phyloP scores from a whole-genome alignment of 2,329 filamentous ascomycete species.

The Hypoxylon sp. region DNA sequence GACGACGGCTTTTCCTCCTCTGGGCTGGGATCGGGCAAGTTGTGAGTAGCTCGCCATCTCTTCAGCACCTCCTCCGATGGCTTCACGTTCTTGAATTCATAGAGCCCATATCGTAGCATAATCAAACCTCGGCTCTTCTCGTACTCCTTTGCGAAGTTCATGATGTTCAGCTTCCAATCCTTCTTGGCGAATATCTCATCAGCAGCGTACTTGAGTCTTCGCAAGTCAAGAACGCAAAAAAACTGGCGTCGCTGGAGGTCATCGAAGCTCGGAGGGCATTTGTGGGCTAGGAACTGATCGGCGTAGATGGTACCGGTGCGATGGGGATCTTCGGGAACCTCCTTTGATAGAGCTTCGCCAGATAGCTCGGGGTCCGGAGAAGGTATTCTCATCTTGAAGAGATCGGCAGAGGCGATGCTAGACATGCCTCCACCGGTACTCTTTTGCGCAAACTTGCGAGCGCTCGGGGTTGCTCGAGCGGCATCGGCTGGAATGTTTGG shows the following conservation, averaged over 20 bases:
- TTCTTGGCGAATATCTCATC: slow-evolving; percentile 68
- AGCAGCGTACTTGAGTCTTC: slow-evolving; percentile 67
- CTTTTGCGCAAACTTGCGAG: slow-evolving; percentile 47
- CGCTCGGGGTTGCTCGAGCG: slow-evolving; percentile 33
- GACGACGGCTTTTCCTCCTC: slow-evolving; percentile 48
- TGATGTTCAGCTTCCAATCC: slow-evolving; percentile 68
- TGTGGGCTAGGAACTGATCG: slow-evolving; percentile 64
- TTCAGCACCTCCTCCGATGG: slow-evolving; percentile 64
- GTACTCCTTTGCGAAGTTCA: slow-evolving; percentile 70
- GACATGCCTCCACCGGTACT: slow-evolving; percentile 59
- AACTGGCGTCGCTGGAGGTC: slow-evolving; percentile 68
- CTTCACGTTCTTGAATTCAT: slow-evolving; percentile 69
- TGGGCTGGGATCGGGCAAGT: slow-evolving; percentile 59
- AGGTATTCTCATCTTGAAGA: slow-evolving; percentile 66
- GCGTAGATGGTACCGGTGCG: slow-evolving; percentile 65
- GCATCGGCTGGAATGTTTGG: slow-evolving; percentile 42
- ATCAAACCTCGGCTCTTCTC: slow-evolving; percentile 70
- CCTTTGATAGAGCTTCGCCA: slow-evolving; percentile 61
- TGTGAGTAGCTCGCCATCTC: slow-evolving; percentile 65
- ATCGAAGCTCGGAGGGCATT: slow-evolving; percentile 64
- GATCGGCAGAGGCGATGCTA: slow-evolving; percentile 58
- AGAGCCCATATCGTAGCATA: slow-evolving; percentile 67
- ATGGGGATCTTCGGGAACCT: slow-evolving; percentile 61
- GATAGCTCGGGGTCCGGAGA: slow-evolving; percentile 64
- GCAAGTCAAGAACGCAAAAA: slow-evolving; percentile 68